A percentile compares a stretch with the other conserved stretches of the same genome.
Conservation (phyloP, 1,284 basidiomycete species). For the Stygiomarasmius scandens region DNA sequence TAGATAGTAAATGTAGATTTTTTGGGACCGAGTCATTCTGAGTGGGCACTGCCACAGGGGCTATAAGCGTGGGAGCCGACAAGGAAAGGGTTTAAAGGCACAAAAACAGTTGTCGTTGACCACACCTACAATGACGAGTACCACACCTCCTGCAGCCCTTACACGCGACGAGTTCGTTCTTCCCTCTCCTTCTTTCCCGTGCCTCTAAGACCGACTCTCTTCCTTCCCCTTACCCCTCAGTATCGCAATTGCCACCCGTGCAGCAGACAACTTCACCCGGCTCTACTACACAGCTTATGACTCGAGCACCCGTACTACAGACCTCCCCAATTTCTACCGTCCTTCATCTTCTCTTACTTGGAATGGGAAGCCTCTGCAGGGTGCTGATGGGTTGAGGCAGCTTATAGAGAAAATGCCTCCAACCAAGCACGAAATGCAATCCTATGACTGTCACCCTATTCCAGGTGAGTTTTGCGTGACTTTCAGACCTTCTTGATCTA, state of each 20-base stretch:
- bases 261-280: conserved; percentile 77
- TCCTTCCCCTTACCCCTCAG: conserved; percentile 45
- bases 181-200: neutral
- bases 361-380: conserved; percentile 84
- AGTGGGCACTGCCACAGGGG: too few species aligned
- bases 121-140: conserved; percentile 10
- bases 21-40: too few species aligned
- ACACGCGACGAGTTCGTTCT: conserved; percentile 17
- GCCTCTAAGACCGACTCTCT: neutral
- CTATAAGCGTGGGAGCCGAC: too few species aligned
- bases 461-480: conserved; percentile 54
- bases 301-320: conserved; percentile 66
- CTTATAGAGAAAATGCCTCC: conserved; percentile 70
- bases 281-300: conserved; percentile 82
- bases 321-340: conserved; percentile 79
- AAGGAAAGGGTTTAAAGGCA: neutral
- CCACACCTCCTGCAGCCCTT: conserved; percentile 10
- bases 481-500: neutral
- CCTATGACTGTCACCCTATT: conserved; percentile 86
- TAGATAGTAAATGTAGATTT: neutral
- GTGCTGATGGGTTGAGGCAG: conserved; percentile 64
- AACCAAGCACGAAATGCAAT: conserved; percentile 81
- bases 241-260: conserved; percentile 79
- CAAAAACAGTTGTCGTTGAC: too few species aligned
- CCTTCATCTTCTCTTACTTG: conserved; percentile 74